Evolutionary conservation across 371 early-diverging fungal species (phyloP).

Genomic region (Syncephalastrum contaminatum): DNA sequence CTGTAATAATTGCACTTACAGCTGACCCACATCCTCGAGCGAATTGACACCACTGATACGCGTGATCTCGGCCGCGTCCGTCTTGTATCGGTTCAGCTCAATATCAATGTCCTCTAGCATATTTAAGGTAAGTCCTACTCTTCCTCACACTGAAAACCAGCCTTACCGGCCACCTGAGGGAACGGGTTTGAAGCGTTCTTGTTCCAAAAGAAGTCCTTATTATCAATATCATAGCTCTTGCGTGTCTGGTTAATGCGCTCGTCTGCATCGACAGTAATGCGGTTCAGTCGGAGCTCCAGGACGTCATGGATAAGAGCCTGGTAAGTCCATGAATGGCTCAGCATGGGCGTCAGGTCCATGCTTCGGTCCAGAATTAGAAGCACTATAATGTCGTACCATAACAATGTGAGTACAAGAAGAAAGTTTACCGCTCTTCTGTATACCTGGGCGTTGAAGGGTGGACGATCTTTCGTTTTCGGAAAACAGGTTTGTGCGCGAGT

Average conservation of each 20-base stretch:
- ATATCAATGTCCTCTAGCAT: conserved; percentile 80
- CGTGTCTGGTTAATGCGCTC: conserved; percentile 65
- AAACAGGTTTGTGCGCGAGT: conserved; percentile 80
- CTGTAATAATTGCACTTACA: conserved; percentile 34
- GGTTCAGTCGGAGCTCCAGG: conserved; percentile 89
- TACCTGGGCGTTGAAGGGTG: conserved; percentile 55
- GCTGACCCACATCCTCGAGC: conserved; percentile 82
- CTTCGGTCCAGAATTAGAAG: conserved; percentile 94
- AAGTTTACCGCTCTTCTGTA: neutral
- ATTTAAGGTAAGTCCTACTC: no score
- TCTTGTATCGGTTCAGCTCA: conserved; percentile 89
- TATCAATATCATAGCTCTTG: conserved; percentile 90
- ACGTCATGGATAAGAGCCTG: conserved; percentile 97
- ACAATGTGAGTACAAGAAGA: no score
- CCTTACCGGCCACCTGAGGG: conserved; percentile 91
- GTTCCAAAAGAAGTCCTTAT: conserved; percentile 92
- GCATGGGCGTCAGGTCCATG: conserved; percentile 93
- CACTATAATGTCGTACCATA: conserved; percentile 36
- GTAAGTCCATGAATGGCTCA: conserved; percentile 98
- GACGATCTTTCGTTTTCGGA: conserved; percentile 49
- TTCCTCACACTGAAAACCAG: neutral
- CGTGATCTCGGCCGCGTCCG: conserved; percentile 91
- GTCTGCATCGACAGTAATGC: conserved; percentile 65
- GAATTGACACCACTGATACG: conserved; percentile 80
- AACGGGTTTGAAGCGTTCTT: conserved; percentile 94